These are phyloP conservation scores for Schwanniomyces sp. DNA, from an alignment of 805 yeast genomes.

Conservation along the genomic window DNA sequence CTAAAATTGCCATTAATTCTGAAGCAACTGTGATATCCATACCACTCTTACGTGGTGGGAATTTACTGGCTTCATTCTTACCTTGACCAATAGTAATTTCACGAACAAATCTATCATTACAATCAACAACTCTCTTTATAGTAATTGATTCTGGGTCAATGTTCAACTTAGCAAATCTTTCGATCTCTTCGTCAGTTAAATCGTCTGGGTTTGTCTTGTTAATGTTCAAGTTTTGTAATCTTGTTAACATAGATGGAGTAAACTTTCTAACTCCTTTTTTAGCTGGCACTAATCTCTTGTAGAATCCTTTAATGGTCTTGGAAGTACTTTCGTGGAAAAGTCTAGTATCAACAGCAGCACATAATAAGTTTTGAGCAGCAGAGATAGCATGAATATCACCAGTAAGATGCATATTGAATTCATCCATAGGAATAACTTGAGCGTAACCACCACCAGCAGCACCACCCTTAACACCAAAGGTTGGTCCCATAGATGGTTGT, in stretches of 20 bases:
- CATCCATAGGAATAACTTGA: constrained; percentile 98
- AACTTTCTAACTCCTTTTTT: constrained; percentile 79
- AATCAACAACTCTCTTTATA: constrained; percentile 91
- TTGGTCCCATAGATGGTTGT: constrained; percentile 98
- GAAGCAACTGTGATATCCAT: constrained; percentile 96
- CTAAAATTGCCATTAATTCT: constrained; percentile 94
- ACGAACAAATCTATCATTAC: constrained; percentile 88
- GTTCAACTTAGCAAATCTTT: constrained; percentile 75
- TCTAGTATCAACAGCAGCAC: constrained; percentile 96
- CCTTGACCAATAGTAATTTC: constrained; percentile 90
- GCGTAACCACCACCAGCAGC: constrained; percentile 99
- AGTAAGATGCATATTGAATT: constrained; percentile 94
- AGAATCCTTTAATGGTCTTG: constrained; percentile 72
- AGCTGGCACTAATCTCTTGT: constrained; percentile 81
- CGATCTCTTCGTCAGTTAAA: constrained; percentile 73
- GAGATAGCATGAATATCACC: constrained; percentile 98
- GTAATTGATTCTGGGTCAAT: constrained; percentile 90
- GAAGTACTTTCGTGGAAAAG: constrained; percentile 93
- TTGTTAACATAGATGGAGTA: constrained; percentile 73
- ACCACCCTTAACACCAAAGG: constrained; percentile 98
- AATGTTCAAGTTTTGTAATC: constrained; percentile 82
- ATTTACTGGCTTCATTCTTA: constrained; percentile 78
- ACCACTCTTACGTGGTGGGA: constrained; percentile 80
- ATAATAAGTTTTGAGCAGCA: constrained; percentile 88
- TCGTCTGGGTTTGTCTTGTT: constrained; percentile 75